Evolutionary conservation across 495 filamentous ascomycete species (phyloP).

Genomic region (Immersiella caudata): DNA sequence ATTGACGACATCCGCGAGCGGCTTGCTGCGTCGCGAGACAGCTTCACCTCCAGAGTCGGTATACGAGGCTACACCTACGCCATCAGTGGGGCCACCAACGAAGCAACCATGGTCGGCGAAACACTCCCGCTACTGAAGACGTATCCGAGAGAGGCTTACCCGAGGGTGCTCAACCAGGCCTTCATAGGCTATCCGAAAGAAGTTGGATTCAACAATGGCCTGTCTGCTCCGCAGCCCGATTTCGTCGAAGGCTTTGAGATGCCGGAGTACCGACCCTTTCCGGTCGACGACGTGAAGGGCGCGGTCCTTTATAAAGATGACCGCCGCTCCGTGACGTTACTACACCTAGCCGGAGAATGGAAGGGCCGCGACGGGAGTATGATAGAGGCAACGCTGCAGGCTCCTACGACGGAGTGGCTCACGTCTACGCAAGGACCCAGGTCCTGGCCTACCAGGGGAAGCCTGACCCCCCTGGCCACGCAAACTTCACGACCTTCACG

Average conservation of each 20-base stretch:
- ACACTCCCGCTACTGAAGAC: constrained; percentile 3
- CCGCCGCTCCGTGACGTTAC: constrained; percentile 28
- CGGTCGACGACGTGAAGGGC: constrained; percentile 30
- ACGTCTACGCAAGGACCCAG: constrained; percentile 9
- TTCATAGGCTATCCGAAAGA: constrained; percentile 29
- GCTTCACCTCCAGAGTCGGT: constrained; percentile 13
- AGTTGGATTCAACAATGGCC: constrained; percentile 28
- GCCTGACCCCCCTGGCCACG: constrained; percentile 29
- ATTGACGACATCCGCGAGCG: constrained; percentile 5
- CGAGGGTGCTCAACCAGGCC: constrained; percentile 21
- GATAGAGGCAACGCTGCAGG: constrained; percentile 28
- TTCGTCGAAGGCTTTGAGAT: constrained; percentile 28
- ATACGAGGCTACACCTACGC: not conserved
- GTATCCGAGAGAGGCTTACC: constrained; percentile 17
- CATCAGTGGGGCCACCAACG: constrained; percentile 4
- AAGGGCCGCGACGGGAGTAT: constrained; percentile 28
- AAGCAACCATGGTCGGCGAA: constrained; percentile 10
- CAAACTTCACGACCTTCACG: constrained; percentile 36
- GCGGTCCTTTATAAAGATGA: constrained; percentile 32
- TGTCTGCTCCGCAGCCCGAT: constrained; percentile 15
- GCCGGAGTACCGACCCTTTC: constrained; percentile 31
- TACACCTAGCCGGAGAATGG: constrained; percentile 36
- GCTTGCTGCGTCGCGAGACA: constrained; percentile 22
- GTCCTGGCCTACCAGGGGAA: constrained; percentile 11
- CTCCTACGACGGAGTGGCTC: constrained; percentile 20